Percentiles rank a stretch among this genome's conserved stretches.
Evolutionary conservation across 345 rosid genomes (phyloP).

Genomic region (Kernera saxatilis): DNA sequence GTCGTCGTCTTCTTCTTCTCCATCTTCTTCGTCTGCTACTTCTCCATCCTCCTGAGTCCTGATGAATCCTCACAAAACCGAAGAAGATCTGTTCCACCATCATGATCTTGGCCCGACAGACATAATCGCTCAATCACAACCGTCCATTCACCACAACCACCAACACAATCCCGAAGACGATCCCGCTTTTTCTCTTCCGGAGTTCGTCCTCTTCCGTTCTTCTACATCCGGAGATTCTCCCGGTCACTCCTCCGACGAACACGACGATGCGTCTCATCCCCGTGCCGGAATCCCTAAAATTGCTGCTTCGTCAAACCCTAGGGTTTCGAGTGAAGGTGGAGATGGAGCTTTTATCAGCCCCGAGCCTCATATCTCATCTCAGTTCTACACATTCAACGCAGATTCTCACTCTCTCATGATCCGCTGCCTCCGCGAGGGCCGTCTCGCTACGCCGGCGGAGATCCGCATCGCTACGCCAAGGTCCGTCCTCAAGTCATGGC

Average conservation of each 20-base stretch:
- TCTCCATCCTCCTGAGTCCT: slow-evolving; percentile 11
- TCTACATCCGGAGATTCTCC: slow-evolving; percentile 60
- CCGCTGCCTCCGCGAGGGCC: slow-evolving; percentile 79
- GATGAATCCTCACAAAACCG: slow-evolving; percentile 69
- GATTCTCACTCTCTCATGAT: slow-evolving; percentile 94
- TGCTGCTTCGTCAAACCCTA: slow-evolving; percentile 26
- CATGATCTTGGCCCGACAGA: slow-evolving; percentile 44
- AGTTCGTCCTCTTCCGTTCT: slow-evolving; percentile 73
- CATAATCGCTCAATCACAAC: slow-evolving; percentile 45
- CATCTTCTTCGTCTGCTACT: not conserved
- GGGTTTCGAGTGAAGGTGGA: slow-evolving; percentile 22
- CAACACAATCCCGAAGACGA: slow-evolving; percentile 41
- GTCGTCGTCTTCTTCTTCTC: slow-evolving; percentile 20
- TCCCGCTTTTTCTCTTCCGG: slow-evolving; percentile 51
- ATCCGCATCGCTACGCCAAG: slow-evolving; percentile 82
- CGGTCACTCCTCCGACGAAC: slow-evolving; percentile 47
- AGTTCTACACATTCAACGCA: slow-evolving; percentile 95
- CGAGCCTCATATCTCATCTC: slow-evolving; percentile 82
- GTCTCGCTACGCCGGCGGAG: slow-evolving; percentile 81
- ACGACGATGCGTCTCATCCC: slow-evolving; percentile 38
- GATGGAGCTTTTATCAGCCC: slow-evolving; percentile 49
- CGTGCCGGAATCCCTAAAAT: slow-evolving; percentile 15
- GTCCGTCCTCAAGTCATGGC: slow-evolving; percentile 86
- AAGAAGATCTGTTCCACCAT: slow-evolving; percentile 51
- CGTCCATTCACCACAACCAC: slow-evolving; percentile 34